Conservation (phyloP, 2,329 filamentous ascomycete species). For the Botrytis fragariae region DNA sequence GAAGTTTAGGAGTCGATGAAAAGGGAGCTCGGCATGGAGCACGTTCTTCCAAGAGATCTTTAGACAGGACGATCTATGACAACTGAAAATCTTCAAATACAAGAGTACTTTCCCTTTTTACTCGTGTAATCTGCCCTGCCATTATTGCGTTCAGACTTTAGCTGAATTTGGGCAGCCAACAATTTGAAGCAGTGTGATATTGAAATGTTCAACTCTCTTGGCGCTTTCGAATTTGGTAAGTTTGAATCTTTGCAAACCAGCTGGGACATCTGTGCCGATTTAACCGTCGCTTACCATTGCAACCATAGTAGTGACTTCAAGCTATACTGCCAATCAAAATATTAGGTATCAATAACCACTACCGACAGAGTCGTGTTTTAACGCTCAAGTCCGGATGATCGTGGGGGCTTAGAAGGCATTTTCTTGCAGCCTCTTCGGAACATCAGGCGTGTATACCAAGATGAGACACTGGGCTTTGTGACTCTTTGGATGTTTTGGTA, state of each 20-base stretch:
- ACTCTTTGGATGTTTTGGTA: not conserved
- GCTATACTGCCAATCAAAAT: not conserved
- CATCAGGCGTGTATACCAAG: slow-evolving; percentile 8
- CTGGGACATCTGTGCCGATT: not conserved
- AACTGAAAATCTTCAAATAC: not conserved
- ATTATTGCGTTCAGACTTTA: not conserved
- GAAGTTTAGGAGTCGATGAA: not conserved
- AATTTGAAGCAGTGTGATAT: not conserved
- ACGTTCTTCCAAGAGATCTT: not conserved
- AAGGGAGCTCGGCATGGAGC: slow-evolving; percentile 1
- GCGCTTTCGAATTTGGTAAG: not conserved
- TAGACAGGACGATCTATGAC: not conserved
- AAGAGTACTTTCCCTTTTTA: not conserved
- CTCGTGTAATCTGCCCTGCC: not conserved
- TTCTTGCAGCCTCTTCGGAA: not conserved
- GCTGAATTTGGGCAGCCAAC: not conserved
- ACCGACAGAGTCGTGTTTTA: not conserved
- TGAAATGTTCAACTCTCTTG: not conserved
- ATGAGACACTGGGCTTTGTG: not conserved
- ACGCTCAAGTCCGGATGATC: not conserved
- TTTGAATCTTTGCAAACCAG: not conserved
- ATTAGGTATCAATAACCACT: not conserved
- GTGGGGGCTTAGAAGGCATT: not conserved
- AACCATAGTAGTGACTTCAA: not conserved
- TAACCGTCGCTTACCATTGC: not conserved